Evolutionary conservation across 1,284 basidiomycete genomes (phyloP).

Genomic region (Ceratobasidium sp.): DNA sequence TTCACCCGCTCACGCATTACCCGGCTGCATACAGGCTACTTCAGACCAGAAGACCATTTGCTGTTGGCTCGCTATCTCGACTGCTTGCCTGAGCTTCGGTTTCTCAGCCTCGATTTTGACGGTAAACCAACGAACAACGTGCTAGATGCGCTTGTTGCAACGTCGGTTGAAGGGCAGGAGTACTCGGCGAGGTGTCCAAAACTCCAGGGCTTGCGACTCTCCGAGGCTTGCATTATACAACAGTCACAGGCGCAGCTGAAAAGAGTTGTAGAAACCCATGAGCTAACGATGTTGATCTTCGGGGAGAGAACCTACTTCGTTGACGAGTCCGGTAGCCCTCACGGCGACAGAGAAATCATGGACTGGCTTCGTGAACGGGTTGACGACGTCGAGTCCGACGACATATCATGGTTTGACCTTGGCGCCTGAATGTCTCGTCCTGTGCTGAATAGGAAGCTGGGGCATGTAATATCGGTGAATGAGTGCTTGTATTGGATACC

Average conservation of each 20-base stretch:
- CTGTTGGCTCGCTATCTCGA: not conserved
- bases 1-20: not conserved
- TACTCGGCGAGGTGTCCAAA: not conserved
- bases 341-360: not conserved
- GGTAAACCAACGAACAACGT: not conserved
- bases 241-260: not conserved
- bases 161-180: not conserved
- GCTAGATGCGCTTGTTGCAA: not conserved
- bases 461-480: too few species aligned
- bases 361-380: slow-evolving; percentile 2
- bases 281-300: not conserved
- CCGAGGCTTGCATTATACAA: not conserved
- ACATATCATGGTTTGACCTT: not conserved
- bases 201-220: not conserved
- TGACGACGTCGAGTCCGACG: not conserved
- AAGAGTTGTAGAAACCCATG: not conserved
- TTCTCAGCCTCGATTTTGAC: slow-evolving; percentile 1
- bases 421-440: not conserved
- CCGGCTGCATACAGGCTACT: not conserved
- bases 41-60: slow-evolving; percentile 4
- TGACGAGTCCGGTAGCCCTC: not conserved
- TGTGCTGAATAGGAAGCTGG: too few species aligned
- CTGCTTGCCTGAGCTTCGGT: not conserved
- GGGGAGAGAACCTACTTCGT: slow-evolving; percentile 1
- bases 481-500: too few species aligned